Evolutionary conservation across 2,329 filamentous ascomycete species (phyloP).

Genomic region (Pseudogymnoascus sp.): DNA sequence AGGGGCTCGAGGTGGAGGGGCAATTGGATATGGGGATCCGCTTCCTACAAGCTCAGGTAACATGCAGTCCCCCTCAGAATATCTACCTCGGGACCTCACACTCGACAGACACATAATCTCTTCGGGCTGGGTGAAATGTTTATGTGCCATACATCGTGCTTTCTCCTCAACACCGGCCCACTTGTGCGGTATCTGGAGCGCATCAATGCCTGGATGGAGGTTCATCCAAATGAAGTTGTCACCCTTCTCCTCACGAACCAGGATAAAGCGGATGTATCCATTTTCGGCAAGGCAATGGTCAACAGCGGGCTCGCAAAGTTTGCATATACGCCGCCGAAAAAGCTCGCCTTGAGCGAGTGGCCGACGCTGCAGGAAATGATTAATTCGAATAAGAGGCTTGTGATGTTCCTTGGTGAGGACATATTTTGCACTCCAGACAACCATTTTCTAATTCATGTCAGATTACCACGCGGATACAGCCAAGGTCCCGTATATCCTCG

Average conservation of each 20-base stretch:
- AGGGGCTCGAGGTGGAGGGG: conserved; percentile 48
- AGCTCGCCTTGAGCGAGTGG: conserved; percentile 47
- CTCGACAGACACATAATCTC: not conserved
- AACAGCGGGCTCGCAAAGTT: conserved; percentile 21
- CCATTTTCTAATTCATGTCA: conserved; percentile 29
- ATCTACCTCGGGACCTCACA: conserved; percentile 38
- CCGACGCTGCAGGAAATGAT: conserved; percentile 65
- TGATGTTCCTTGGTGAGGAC: conserved; percentile 60
- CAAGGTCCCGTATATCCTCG: conserved; percentile 53
- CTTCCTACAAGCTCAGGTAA: conserved; percentile 56
- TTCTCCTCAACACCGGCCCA: conserved; percentile 50
- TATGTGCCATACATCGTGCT: conserved; percentile 52
- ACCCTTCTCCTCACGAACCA: conserved; percentile 57
- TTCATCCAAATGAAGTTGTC: conserved; percentile 52
- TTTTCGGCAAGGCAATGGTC: conserved; percentile 38
- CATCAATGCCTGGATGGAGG: conserved; percentile 54
- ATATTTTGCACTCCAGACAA: not conserved
- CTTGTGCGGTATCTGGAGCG: conserved; percentile 48
- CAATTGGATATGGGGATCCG: conserved; percentile 57
- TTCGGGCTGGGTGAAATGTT: conserved; percentile 33
- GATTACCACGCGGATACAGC: conserved; percentile 50
- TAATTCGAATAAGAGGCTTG: conserved; percentile 50
- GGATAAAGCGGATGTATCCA: conserved; percentile 46
- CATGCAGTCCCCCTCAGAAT: conserved; percentile 38
- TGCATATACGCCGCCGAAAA: conserved; percentile 23